Evolutionary conservation across 768 basidiomycete genomes (phyloP), one percentile per base, ranked within the genome.

Genomic region (Cubamyces lactineus): DNA sequence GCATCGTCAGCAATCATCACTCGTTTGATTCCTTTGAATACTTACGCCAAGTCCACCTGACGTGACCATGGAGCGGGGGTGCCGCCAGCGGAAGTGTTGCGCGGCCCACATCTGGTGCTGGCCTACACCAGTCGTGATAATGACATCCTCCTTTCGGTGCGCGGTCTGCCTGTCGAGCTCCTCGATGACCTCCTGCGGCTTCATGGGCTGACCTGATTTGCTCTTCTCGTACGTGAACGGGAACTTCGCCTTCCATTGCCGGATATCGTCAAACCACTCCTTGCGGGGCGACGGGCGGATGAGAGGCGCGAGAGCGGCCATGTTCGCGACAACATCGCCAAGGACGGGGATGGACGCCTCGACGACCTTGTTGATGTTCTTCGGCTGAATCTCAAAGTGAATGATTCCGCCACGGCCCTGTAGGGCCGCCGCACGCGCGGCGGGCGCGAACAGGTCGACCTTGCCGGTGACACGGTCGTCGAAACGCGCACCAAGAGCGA

Each of bases 71-170:
- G 92, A 83, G 43, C 88, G 82, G 0, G 97, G 97, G 51, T 89
- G 78, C 63, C 78, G 90, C 96, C 96, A 99, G 61, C 96, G 82
- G 77, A 86, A 98, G 73, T 89, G 82, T 75, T 99, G 97, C 43
- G 92, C 93, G 1, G 96, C 96, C 95, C 94, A 98, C 97, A 98
- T 98, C 77, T 99, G 96, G 78, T 98, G 97, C 74, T 99, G 97
- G 8, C 97, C 97, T 21, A 99, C 97, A 68, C 97, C 97, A 16
- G 97, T 99, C 12, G 93, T 76, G 54, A 99, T 77, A 70, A 99
- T 77, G 41, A 97, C 84, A 23, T 98, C 86, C 59, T 92, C 89
- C 78, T 98, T 96, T 74, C 79, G 84, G 61, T 89, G 81, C 50
- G 79, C 79, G n/a, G 86, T 86, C 78, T 94, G 91, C 55, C 71